Base-by-base conservation (phyloP, 805 yeast genomes). In the Starmerella sirachaensis region DNA sequence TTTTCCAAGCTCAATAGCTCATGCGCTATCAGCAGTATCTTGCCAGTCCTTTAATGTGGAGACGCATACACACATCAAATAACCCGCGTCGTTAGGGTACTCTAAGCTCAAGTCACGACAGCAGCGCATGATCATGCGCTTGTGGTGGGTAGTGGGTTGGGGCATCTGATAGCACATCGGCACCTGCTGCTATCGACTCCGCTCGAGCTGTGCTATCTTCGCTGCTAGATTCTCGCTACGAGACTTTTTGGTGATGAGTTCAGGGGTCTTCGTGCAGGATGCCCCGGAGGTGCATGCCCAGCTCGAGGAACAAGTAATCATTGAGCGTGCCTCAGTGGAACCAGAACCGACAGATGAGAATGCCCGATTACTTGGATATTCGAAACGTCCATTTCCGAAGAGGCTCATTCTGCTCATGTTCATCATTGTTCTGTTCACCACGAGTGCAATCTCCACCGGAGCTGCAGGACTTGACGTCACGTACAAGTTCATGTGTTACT, bases 401-500 rank as follows among this genome's bases (percentile, higher is more conserved):
- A 40, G 51, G 11, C 37, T 47, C 18, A 18, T 39, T 16, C 37
- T 47, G 29, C 40, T 47, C 31, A 30, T 35, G 10, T 18, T 29
- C 3, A 28, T 42, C 5, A 13, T 42, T 8, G 34, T 34, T 4
- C 18, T 39, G 33, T 40, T 31, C 37, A 27, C 34, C 3, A 12
- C 47, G 6, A 31, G 42, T 23, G 40, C 39, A 17, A 18, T 44
- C 21, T 29, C 43, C 13, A 46, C 54, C 3, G 43, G 38, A 10
- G 40, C 49, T 1, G 51, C 52, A 1, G 46, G 43, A 17, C 18
- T 49, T 13, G 55, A 51, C 33, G 25, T 51, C 9, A 18, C 36
- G 13, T 51, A 47, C 41, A 35, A 34, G 7, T 40, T 50, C n/a
- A 41, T 50, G 3, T 51, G 55, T 31, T 25, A 40, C 33, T 38